Percentiles rank a stretch among this genome's conserved stretches.
phyloP scores from a whole-genome alignment of 164 flowering plant species.

The Hamamelis virginiana region DNA sequence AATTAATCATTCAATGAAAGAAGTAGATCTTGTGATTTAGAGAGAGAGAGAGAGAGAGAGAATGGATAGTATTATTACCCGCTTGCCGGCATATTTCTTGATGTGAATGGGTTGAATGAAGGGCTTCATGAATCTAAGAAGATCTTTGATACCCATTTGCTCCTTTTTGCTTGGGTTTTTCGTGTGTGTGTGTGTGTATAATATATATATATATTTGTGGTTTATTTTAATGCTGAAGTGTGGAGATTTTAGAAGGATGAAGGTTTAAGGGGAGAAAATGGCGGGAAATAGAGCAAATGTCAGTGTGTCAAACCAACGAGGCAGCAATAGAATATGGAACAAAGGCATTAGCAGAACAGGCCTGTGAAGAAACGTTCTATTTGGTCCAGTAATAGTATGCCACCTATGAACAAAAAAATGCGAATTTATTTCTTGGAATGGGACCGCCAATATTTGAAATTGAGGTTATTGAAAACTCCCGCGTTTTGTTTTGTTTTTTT shows the following conservation, averaged over 20 bases:
- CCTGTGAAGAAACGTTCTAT: no score
- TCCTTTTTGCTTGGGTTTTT: no score
- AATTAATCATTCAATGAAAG: background rate
- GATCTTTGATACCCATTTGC: constrained; percentile 79
- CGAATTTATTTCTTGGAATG: no score
- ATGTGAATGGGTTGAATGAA: constrained; percentile 61
- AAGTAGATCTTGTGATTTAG: background rate
- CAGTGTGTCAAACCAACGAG: background rate
- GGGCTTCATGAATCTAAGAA: constrained; percentile 83
- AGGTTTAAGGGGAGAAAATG: constrained; percentile 17
- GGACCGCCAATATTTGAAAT: no score
- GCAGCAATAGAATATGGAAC: background rate
- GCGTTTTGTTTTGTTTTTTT: no score
- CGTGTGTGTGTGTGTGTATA: background rate
- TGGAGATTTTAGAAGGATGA: background rate
- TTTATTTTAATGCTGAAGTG: background rate
- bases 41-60: background rate
- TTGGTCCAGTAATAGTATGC: no score
- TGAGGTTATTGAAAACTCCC: no score
- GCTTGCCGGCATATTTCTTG: constrained; percentile 69
- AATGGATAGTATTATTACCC: constrained; percentile 34
- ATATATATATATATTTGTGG: background rate
- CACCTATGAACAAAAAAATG: no score
- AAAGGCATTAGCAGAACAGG: no score
- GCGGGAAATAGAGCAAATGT: constrained; percentile 28